A percentile compares a stretch with the other conserved stretches of the same genome.
phyloP scores from a whole-genome alignment of 352 stramenopile genomes.

The Globisporangium iwayamae region DNA sequence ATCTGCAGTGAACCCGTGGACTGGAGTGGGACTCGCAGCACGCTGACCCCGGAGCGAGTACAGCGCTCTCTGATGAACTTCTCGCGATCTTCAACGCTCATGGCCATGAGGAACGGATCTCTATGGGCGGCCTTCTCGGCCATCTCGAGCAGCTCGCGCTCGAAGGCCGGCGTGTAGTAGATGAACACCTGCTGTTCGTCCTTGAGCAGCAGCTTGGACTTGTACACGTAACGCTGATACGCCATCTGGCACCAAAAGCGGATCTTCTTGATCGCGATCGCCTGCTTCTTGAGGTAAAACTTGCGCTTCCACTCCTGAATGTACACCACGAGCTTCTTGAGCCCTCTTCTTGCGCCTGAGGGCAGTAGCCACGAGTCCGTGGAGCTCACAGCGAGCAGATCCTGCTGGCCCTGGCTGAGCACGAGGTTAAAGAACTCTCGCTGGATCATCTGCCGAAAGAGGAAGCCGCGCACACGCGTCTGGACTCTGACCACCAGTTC shows the following conservation, averaged over 20 bases:
- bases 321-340: conserved; percentile 48
- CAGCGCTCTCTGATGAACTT: conserved; percentile 47
- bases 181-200: conserved; percentile 69
- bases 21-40: conserved; percentile 42
- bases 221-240: conserved; percentile 56
- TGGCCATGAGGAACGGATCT: conserved; percentile 60
- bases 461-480: conserved; percentile 52
- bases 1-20: conserved; percentile 7
- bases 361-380: conserved; percentile 29
- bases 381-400: conserved; percentile 38
- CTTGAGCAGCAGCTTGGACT: conserved; percentile 43
- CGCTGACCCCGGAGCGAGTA: conserved; percentile 47
- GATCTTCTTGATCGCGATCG: conserved; percentile 72
- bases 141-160: conserved; percentile 51
- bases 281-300: conserved; percentile 53
- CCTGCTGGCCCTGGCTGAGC: conserved; percentile 33
- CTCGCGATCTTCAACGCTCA: conserved; percentile 41
- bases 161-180: conserved; percentile 63
- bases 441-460: conserved; percentile 46
- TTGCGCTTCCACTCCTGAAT: conserved; percentile 54
- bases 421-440: conserved; percentile 52
- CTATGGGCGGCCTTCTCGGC: conserved; percentile 44
- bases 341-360: conserved; percentile 30
- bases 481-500: conserved; percentile 51
- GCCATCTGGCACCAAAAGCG: conserved; percentile 77